Evolutionary conservation across 371 early-diverging fungal species (phyloP), one percentile per base, ranked within the genome.

Genomic region (Coemansia sp.): DNA sequence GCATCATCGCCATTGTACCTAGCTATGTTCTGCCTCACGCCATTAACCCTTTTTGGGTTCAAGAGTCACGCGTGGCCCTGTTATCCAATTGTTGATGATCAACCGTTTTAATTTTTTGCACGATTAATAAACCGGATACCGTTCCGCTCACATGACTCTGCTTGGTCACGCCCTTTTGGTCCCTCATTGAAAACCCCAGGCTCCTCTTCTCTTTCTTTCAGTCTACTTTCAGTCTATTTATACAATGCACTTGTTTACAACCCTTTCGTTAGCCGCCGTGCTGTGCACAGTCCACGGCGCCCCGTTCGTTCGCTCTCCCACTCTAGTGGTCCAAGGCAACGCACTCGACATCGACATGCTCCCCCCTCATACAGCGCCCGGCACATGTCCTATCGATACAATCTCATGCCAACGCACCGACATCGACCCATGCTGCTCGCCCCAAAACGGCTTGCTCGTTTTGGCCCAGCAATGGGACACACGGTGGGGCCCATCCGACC

Each of bases 371-470:
- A 29, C 15, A 12, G 12, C 23, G 12, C 61, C 73, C 7, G 73
- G 66, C 24, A 67, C 80, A 5, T 85, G 85, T 71, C 83, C 85
- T 19, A 65, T 64, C 21, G 79, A 85, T 67, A 74, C 80, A 17
- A 61, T 82, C 24, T 85, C 85, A 9, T 85, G 85, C 73, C 63
- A 58, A 24, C 32, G 67, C 58, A 58, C 15, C 0, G 80, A 48
- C 19, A 65, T 78, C 7, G 83, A 86, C 69, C 44, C 84, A 9
- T 91, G 92, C 75, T 91, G 92, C 72, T 84, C 86, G 36, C 90
- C 90, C 15, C 75, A 79, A 41, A 85, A 87, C 71, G 92, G 92
- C 1, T 67, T 89, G 2, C 71, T 90, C 0, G 85, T 89, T 13
- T 79, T 90, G 7, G 74, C 86, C 7, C 63, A 53, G 70, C 81